Evolutionary conservation across 768 basidiomycete genomes (phyloP), one percentile per base, ranked within the genome.

Genomic region (Boletus sp.): DNA sequence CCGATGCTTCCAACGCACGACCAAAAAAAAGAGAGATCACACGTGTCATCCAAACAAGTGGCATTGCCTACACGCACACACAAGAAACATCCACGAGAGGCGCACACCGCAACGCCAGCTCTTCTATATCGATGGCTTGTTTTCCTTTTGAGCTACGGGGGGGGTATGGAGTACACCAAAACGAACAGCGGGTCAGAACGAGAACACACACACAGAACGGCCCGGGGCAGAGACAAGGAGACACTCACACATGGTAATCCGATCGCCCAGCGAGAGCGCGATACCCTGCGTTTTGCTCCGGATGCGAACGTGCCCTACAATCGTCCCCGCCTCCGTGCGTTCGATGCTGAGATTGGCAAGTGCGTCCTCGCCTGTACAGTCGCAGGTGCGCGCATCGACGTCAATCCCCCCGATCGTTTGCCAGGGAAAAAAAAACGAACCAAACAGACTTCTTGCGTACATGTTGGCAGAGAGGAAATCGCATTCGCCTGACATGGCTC

Each of bases 201-300:
- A n/a, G n/a, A n/a, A n/a, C n/a, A n/a, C n/a, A n/a, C n/a, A n/a
- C 19, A 25, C n/a, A 44, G n/a, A 53, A 38, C 27, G n/a, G n/a
- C n/a, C n/a, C 2, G 3, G 19, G 7, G 10, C 14, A 33, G 8
- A 33, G 5, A 46, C 43, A 35, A 21, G 4, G n/a, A n/a, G n/a
- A 8, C 5, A 65, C 77, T 53, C 55, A 81, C 81, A 79, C 70
- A 81, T 77, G 10, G 81, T 92, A 64, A 93, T 93, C 64, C 85
- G 79, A 72, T 95, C 93, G n/a, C 93, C 96, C 57, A 99, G 72
- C 17, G 90, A 92, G 57, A 98, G 77, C 2, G 96, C 96, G 57
- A 98, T 98, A 50, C 96, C 96, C 70, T 98, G 96, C 23, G 96
- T 98, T 76, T 98, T 98, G 67, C 91, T 93, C 54, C 96, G 83